Base-by-base conservation (phyloP, 768 basidiomycete genomes). In the Leccinum broughii region DNA sequence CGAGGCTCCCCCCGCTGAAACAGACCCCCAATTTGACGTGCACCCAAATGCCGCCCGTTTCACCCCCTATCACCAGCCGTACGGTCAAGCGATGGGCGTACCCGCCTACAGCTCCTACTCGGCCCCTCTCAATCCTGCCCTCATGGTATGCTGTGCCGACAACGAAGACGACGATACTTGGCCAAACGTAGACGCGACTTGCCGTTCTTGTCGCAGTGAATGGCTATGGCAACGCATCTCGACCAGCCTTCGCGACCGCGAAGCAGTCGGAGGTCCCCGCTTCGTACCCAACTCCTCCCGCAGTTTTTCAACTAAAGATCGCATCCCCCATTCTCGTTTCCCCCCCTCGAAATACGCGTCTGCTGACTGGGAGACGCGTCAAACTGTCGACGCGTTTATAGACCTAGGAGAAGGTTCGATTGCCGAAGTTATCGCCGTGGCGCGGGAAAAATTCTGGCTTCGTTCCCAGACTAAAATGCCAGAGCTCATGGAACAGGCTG, bases 91-190 rank as follows among this genome's bases (percentile, higher is more conserved):
- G 28, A 64, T 70, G 39, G 68, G 63, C 39, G 54, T 70, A 55
- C 55, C 70, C 30, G 54, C 67, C 10, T 75, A 68, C 60, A 60
- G 66, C 22, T 72, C 68, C 14, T 73, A 72, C 30, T 57, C 62
- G 1, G 61, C 61, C 14, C 62, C 65, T 53, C 41, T 72, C 28
- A 68, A 71, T 35, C 71, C 72, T 28, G 64, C 70, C 6, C 59
- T 71, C 44, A 73, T 76, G 62, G 78, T 85, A 11, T 81, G 78
- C 32, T 82, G 84, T 60, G 74, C 82, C 4, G 88, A 89, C 66
- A 91, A 90, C 67, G 89, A 90, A 61, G 90, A 92, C 70, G 81
- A 85, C 17, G 83, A 86, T 13, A 81, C 83, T 0, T 91, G 86
- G 81, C 84, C 86, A 0, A 78, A 78, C 6, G 80, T 88, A 11